Evolutionary conservation across 129 eudicot genomes (phyloP).

Genomic region (Pseudognaphalium luteoalbum): DNA sequence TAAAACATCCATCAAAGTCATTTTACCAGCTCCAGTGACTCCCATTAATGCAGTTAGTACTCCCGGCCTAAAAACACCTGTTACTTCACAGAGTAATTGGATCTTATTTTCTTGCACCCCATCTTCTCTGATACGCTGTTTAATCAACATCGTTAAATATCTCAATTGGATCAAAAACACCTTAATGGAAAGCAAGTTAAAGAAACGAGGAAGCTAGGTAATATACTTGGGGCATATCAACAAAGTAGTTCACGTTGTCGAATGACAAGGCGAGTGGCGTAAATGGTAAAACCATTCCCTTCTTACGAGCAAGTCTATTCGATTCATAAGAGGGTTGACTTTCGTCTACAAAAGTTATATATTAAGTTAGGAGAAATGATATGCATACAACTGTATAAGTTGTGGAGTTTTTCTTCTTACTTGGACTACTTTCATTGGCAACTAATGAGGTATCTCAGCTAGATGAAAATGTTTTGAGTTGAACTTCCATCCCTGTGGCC

Average conservation of each 20-base stretch:
- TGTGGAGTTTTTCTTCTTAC: no score
- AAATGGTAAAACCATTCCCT: slow-evolving; percentile 51
- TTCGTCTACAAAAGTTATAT: not conserved
- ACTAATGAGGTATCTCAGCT: no score
- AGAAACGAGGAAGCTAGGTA: not conserved
- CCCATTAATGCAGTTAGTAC: slow-evolving; percentile 61
- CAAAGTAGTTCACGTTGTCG: slow-evolving; percentile 42
- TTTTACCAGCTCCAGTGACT: slow-evolving; percentile 65
- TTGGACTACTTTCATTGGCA: no score
- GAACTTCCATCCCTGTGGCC: slow-evolving; percentile 13
- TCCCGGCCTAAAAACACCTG: slow-evolving; percentile 60
- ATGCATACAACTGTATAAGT: no score
- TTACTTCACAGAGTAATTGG: slow-evolving; percentile 44
- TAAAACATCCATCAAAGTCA: slow-evolving; percentile 57
- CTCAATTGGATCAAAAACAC: no score
- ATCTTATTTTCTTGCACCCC: slow-evolving; percentile 34
- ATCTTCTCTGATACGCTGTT: slow-evolving; percentile 43
- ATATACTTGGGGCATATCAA: slow-evolving; percentile 53
- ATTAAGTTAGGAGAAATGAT: no score
- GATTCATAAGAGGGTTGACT: slow-evolving; percentile 3
- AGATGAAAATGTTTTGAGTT: no score
- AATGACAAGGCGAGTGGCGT: slow-evolving; percentile 52
- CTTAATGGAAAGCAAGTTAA: not conserved
- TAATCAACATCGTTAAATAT: not conserved
- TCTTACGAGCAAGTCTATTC: slow-evolving; percentile 36